A percentile compares a stretch with the other conserved stretches of the same genome.
Evolutionary conservation across 371 early-diverging fungal genomes (phyloP).

Genomic region (Mortierella sp.): DNA sequence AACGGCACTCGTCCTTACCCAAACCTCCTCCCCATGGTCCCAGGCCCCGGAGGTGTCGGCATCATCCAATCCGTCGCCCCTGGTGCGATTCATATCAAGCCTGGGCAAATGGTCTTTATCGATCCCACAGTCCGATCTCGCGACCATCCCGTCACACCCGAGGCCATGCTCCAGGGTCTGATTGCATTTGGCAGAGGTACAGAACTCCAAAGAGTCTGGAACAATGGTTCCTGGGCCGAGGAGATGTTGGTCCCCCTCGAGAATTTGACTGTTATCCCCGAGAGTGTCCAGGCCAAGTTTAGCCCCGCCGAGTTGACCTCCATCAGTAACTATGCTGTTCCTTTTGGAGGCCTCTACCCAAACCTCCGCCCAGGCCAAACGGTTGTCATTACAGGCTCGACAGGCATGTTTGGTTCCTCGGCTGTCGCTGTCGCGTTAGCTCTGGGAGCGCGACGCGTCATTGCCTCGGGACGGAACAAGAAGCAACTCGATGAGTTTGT

Average conservation of each 20-base stretch:
- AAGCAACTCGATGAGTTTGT: slow-evolving; percentile 34
- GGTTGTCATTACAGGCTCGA: slow-evolving; percentile 33
- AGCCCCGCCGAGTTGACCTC: slow-evolving; percentile 17
- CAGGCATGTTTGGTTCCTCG: slow-evolving; percentile 36
- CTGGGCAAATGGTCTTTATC: slow-evolving; percentile 38
- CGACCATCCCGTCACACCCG: slow-evolving; percentile 35
- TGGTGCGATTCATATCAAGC: slow-evolving; percentile 19
- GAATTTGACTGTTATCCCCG: slow-evolving; percentile 34
- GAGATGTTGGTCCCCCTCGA: slow-evolving; percentile 40
- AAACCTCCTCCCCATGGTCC: slow-evolving; percentile 34
- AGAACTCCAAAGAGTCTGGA: slow-evolving; percentile 25
- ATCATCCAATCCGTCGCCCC: slow-evolving; percentile 32
- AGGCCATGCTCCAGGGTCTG: slow-evolving; percentile 33
- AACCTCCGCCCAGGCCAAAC: slow-evolving; percentile 44
- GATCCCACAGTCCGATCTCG: slow-evolving; percentile 48
- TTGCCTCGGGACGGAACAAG: slow-evolving; percentile 31
- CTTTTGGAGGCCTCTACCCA: slow-evolving; percentile 31
- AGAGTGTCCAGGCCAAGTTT: slow-evolving; percentile 24
- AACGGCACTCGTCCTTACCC: slow-evolving; percentile 32
- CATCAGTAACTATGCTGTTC: slow-evolving; percentile 31
- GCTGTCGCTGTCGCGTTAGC: slow-evolving; percentile 32
- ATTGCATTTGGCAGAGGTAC: slow-evolving; percentile 22
- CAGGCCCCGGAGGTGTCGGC: slow-evolving; percentile 37
- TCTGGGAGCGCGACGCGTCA: slow-evolving; percentile 40
- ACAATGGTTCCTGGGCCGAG: slow-evolving; percentile 39